Evolutionary conservation across 208 protist species (phyloP).

Genomic region (Polymyxa betae): DNA sequence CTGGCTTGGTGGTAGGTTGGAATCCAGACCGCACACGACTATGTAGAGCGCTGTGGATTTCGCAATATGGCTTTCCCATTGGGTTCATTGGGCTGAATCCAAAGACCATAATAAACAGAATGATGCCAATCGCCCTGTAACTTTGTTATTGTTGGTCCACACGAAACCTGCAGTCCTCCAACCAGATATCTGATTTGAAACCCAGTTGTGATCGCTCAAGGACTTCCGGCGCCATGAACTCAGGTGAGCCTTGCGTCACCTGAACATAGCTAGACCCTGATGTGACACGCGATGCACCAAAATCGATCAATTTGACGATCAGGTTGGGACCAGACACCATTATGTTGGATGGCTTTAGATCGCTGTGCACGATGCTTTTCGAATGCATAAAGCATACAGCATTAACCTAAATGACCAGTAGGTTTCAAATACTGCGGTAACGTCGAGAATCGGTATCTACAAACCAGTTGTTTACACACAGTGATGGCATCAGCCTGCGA

Average conservation of each 20-base stretch:
- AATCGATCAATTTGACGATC: conserved; percentile 19
- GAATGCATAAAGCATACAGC: conserved; percentile 22
- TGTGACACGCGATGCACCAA: conserved; percentile 26
- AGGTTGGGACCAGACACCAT: conserved; percentile 4
- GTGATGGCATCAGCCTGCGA: not conserved
- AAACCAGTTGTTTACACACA: not conserved
- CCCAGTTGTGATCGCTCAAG: not conserved
- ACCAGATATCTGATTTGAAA: conserved; percentile 48
- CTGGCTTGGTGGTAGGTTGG: not conserved
- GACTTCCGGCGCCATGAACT: conserved; percentile 43
- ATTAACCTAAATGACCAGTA: not conserved
- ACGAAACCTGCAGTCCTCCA: not conserved
- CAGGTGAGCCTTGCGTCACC: conserved; percentile 14
- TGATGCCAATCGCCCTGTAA: not conserved
- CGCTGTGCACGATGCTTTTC: not conserved
- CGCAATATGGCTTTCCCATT: not conserved
- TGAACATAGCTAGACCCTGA: too few relatives aligned
- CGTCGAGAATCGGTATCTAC: too few relatives aligned
- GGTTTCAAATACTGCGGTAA: not conserved
- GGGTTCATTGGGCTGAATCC: conserved; percentile 39
- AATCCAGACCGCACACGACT: conserved; percentile 20
- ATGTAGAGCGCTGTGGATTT: not conserved
- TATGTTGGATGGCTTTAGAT: conserved; percentile 25
- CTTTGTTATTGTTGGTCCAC: not conserved
- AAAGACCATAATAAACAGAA: conserved; percentile 20